phyloP scores from a whole-genome alignment of 352 stramenopile species.

The Pythium guiyangense region DNA sequence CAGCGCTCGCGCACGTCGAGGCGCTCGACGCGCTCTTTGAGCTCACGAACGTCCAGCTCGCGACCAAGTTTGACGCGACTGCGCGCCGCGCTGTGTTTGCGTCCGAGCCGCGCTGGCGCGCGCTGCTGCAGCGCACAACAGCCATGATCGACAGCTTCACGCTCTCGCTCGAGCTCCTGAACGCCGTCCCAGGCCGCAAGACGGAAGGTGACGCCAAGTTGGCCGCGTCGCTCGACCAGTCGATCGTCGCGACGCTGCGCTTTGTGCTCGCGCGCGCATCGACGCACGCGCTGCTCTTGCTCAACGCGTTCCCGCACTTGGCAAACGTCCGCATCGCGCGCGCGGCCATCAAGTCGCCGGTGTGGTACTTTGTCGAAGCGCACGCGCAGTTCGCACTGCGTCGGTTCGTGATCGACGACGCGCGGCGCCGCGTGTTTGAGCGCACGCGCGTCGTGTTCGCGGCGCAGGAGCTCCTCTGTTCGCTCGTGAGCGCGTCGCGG shows the following conservation, averaged over 20 bases:
- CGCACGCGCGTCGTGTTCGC: slow-evolving; percentile 36
- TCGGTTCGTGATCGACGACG: slow-evolving; percentile 49
- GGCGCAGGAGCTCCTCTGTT: slow-evolving; percentile 47
- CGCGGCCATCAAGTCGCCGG: slow-evolving; percentile 32
- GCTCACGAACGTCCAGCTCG: slow-evolving; percentile 39
- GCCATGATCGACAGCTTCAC: slow-evolving; percentile 45
- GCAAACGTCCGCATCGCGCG: slow-evolving; percentile 43
- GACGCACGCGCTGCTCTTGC: slow-evolving; percentile 36
- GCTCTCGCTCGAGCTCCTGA: slow-evolving; percentile 47
- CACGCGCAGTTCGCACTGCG: slow-evolving; percentile 51
- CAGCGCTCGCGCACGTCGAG: slow-evolving; percentile 34
- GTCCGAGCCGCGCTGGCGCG: slow-evolving; percentile 36
- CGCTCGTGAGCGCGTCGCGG: slow-evolving; percentile 51
- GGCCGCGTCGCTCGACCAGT: slow-evolving; percentile 29
- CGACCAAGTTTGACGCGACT: slow-evolving; percentile 31
- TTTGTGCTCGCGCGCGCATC: slow-evolving; percentile 33
- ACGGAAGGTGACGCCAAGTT: slow-evolving; percentile 19
- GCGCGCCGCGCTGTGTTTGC: slow-evolving; percentile 33
- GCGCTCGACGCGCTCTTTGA: slow-evolving; percentile 40
- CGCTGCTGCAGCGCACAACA: slow-evolving; percentile 36
- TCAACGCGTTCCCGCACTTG: slow-evolving; percentile 46
- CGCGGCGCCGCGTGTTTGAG: slow-evolving; percentile 40
- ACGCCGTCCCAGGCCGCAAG: slow-evolving; percentile 35
- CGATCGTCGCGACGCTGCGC: slow-evolving; percentile 20
- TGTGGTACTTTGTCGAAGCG: slow-evolving; percentile 44